These are phyloP conservation scores for Ustilago cynodontis DNA, from an alignment of 1,284 basidiomycete genomes.

Conservation along the genomic window DNA sequence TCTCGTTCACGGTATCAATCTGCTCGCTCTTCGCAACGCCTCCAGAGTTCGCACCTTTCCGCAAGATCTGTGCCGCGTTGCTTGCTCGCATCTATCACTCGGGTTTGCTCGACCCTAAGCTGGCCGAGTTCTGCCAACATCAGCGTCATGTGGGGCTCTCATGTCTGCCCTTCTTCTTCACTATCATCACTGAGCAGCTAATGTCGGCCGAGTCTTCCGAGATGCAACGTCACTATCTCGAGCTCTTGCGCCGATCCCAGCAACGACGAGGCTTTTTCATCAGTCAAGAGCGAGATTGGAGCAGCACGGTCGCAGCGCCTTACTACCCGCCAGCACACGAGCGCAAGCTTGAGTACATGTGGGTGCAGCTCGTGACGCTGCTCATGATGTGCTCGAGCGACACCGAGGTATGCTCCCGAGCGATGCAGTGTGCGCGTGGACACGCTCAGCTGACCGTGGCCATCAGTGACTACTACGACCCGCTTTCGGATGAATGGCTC, in stretches of 20 bases:
- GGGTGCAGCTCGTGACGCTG: constrained; percentile 46
- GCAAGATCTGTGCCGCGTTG: constrained; percentile 26
- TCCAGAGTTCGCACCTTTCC: constrained; percentile 29
- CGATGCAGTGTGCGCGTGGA: constrained; percentile 49
- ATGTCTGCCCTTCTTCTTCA: constrained; percentile 46
- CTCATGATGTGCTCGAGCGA: constrained; percentile 64
- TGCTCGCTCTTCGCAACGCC: constrained; percentile 39
- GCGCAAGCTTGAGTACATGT: constrained; percentile 39
- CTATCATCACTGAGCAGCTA: constrained; percentile 48
- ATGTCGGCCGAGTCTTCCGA: constrained; percentile 33
- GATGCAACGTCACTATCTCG: constrained; percentile 54
- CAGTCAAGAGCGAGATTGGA: constrained; percentile 26
- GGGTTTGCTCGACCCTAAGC: constrained; percentile 19
- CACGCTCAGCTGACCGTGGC: constrained; percentile 31
- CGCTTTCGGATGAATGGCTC: constrained; percentile 50
- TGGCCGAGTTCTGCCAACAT: constrained; percentile 30
- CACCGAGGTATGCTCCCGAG: constrained; percentile 59
- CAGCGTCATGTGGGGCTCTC: constrained; percentile 31
- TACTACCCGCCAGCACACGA: constrained; percentile 41
- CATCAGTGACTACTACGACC: constrained; percentile 30
- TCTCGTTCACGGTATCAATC: constrained; percentile 37
- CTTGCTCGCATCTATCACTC: constrained; percentile 28
- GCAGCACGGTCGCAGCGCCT: constrained; percentile 13
- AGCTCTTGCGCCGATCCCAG: constrained; percentile 39
- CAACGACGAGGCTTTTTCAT: constrained; percentile 36